Evolutionary conservation across 192 early-diverging fungal species (phyloP).

Genomic region (Phlyctochytrium bullatum): DNA sequence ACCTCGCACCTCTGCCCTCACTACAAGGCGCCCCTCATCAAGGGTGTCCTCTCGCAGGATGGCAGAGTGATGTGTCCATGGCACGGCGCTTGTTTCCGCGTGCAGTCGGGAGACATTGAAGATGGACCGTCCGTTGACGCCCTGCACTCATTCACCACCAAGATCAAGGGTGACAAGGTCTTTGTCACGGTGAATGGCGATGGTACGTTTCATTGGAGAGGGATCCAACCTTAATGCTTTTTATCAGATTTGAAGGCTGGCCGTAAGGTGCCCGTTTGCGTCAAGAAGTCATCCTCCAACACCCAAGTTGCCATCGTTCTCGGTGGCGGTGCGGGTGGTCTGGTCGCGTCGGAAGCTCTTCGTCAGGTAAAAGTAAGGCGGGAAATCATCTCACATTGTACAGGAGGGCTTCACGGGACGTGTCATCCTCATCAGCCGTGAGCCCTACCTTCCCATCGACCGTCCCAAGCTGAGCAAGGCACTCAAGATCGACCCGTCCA

Average conservation of each 20-base stretch:
- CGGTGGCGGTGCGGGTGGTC: constrained; percentile 54
- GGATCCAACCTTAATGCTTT: not conserved
- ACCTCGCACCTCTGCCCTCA: constrained; percentile 38
- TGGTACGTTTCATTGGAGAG: not conserved
- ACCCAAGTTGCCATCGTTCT: constrained; percentile 36
- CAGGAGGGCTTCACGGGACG: constrained; percentile 47
- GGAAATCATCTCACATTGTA: not conserved
- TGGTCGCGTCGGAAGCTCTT: constrained; percentile 42
- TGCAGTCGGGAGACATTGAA: constrained; percentile 42
- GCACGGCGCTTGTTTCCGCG: constrained; percentile 45
- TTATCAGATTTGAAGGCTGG: constrained; percentile 17
- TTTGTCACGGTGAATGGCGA: not conserved
- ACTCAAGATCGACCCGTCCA: constrained; percentile 30
- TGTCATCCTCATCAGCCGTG: constrained; percentile 44
- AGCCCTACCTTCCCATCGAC: constrained; percentile 56
- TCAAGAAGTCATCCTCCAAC: constrained; percentile 1
- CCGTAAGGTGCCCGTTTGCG: constrained; percentile 9
- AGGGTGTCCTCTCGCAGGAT: constrained; percentile 30
- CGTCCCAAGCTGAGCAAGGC: constrained; percentile 58
- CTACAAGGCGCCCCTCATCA: constrained; percentile 37
- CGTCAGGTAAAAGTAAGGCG: constrained; percentile 34
- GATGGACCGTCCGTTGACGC: constrained; percentile 33
- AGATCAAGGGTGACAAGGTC: not conserved
- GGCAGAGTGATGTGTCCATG: constrained; percentile 45
- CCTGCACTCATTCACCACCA: constrained; percentile 1